A percentile compares a stretch with the other conserved stretches of the same genome.
Evolutionary conservation across 2,329 filamentous ascomycete species (phyloP).

Genomic region (Cryphonectria carpinicola): DNA sequence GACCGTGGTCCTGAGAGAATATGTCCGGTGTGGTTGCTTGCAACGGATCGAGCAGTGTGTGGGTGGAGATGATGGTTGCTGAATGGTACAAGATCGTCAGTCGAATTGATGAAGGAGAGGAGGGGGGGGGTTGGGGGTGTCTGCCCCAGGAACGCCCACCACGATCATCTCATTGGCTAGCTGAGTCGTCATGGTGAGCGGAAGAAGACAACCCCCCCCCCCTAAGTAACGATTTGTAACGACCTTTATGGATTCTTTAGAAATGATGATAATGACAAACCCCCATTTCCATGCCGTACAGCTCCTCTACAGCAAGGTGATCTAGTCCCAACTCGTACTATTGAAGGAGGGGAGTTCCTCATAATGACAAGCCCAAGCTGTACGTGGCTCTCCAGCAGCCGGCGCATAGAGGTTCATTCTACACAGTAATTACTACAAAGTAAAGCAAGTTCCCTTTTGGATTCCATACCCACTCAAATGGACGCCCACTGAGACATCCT

Average conservation of each 20-base stretch:
- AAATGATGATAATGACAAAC: constrained; percentile 28
- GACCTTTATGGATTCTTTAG: constrained; percentile 23
- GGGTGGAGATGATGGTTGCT: not conserved
- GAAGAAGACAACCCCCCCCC: no score
- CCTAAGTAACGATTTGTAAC: constrained; percentile 24
- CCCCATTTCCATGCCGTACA: not conserved
- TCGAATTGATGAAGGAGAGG: not conserved
- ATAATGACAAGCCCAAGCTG: not conserved
- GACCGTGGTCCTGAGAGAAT: not conserved
- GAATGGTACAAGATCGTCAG: not conserved
- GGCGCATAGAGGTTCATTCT: no score
- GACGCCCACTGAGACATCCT: no score
- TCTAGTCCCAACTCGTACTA: not conserved
- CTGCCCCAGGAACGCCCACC: not conserved
- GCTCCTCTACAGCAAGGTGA: not conserved
- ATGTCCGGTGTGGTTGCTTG: not conserved
- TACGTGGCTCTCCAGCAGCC: not conserved
- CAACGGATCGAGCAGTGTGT: not conserved
- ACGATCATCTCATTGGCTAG: not conserved
- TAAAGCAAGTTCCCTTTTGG: no score
- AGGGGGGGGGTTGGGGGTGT: no score
- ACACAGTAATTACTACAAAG: no score
- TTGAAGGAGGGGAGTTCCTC: not conserved
- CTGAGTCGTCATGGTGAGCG: not conserved
- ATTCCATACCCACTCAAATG: no score